These are phyloP conservation scores for Phytopythium sindhum DNA, from an alignment of 352 stramenopile genomes.

Conservation along the genomic window DNA sequence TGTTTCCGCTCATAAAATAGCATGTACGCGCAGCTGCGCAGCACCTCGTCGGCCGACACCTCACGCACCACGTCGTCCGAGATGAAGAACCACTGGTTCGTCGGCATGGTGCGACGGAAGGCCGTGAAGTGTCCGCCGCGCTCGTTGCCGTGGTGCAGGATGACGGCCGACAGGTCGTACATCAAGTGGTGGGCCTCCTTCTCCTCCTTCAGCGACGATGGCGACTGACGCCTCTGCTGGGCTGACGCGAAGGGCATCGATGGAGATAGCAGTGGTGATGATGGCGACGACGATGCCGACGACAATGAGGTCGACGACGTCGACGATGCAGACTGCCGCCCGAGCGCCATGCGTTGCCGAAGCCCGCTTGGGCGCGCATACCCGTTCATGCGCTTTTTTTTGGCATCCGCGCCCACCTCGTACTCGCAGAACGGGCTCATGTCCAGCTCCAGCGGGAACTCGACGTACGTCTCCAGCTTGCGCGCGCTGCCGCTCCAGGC, in stretches of 20 bases:
- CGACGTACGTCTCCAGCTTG: slow-evolving; percentile 78
- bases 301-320: slow-evolving; percentile 7
- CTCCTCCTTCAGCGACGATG: slow-evolving; percentile 8
- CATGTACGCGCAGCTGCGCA: slow-evolving; percentile 84
- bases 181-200: slow-evolving; percentile 41
- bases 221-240: background rate
- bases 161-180: slow-evolving; percentile 76
- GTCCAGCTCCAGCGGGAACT: slow-evolving; percentile 77
- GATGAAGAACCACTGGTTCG: slow-evolving; percentile 80
- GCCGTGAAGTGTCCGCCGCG: slow-evolving; percentile 83
- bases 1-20: slow-evolving; percentile 87
- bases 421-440: slow-evolving; percentile 77
- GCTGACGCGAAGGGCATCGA: slow-evolving; percentile 3
- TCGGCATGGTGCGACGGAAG: slow-evolving; percentile 53
- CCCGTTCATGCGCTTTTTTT: slow-evolving; percentile 28
- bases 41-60: slow-evolving; percentile 54
- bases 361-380: slow-evolving; percentile 2
- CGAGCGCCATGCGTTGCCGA: background rate
- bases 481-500: slow-evolving; percentile 49
- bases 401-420: slow-evolving; percentile 30
- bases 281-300: background rate
- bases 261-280: slow-evolving; percentile 8
- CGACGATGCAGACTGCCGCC: slow-evolving; percentile 5
- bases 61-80: slow-evolving; percentile 78
- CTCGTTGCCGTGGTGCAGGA: slow-evolving; percentile 87